Evolutionary conservation across 2,329 filamentous ascomycete species (phyloP).

Genomic region (Phaeosphaeriaceae sp.): DNA sequence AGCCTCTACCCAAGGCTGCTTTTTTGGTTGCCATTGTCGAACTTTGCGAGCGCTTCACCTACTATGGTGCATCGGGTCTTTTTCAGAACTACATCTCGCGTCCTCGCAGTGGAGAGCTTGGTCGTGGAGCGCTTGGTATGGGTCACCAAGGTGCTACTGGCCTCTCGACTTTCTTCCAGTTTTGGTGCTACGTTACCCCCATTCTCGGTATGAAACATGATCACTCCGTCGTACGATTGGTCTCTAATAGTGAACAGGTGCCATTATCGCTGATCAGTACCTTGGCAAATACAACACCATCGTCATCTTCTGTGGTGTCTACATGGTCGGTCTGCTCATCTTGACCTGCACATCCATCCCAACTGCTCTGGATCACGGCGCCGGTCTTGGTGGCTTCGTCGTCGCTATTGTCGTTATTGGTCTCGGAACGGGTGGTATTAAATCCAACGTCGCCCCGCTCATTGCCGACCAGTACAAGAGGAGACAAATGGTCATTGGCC

Average conservation of each 20-base stretch:
- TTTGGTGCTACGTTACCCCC: constrained; percentile 46
- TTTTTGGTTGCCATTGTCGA: constrained; percentile 60
- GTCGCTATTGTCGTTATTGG: constrained; percentile 71
- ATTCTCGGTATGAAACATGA: constrained; percentile 3
- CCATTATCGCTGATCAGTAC: constrained; percentile 71
- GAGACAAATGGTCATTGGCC: constrained; percentile 51
- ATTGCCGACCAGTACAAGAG: constrained; percentile 59
- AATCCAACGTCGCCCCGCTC: constrained; percentile 72
- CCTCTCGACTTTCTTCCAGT: constrained; percentile 56
- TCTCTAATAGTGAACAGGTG: constrained; percentile 49
- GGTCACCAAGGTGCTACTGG: constrained; percentile 56
- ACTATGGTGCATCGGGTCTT: constrained; percentile 55
- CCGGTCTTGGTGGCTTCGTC: constrained; percentile 70
- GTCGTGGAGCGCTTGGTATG: constrained; percentile 53
- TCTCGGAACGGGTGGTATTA: constrained; percentile 81
- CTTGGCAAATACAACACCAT: constrained; percentile 77
- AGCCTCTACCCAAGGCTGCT: constrained; percentile 55
- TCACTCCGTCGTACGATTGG: neutral
- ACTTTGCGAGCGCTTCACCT: constrained; percentile 60
- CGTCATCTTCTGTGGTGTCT: constrained; percentile 69
- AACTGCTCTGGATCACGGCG: constrained; percentile 66
- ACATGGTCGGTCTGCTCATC: constrained; percentile 72
- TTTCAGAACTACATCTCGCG: constrained; percentile 61
- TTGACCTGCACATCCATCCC: constrained; percentile 73
- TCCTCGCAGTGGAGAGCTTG: constrained; percentile 46